phyloP scores from a whole-genome alignment of 331 rosid genomes.

The Erythrophleum ivorense region DNA sequence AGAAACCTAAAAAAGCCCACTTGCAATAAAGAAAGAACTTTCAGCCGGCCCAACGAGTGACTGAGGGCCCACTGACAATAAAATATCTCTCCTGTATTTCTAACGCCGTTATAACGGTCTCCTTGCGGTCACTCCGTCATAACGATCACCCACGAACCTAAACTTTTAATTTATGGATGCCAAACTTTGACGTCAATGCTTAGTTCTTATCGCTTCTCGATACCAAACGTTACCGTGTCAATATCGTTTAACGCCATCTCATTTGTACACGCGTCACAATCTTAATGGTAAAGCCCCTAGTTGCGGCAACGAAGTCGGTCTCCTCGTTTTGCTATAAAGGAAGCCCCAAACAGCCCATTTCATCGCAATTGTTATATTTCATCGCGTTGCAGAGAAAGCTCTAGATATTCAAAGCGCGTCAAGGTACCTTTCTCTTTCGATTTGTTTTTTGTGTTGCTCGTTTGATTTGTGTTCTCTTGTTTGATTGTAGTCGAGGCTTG shows the following conservation, averaged over 20 bases:
- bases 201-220: neutral
- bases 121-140: neutral
- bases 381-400: neutral
- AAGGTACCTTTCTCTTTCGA: conserved; percentile 38
- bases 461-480: neutral
- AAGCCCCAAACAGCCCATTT: neutral
- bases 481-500: neutral
- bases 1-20: conserved; percentile 1
- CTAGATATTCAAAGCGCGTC: neutral
- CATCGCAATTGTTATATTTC: neutral
- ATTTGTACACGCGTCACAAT: conserved; percentile 26
- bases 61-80: neutral
- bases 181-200: neutral
- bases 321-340: conserved; percentile 8
- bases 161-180: neutral
- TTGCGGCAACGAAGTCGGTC: conserved; percentile 23
- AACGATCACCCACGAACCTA: neutral
- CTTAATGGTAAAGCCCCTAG: neutral
- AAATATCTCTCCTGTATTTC: neutral
- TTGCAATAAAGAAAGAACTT: neutral
- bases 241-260: neutral
- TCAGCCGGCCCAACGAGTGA: neutral
- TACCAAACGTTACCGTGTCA: conserved; percentile 41
- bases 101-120: conserved; percentile 27
- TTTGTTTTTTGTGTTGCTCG: neutral